Conservation (phyloP, 768 basidiomycete species). For the Lactifluus echinatus region DNA sequence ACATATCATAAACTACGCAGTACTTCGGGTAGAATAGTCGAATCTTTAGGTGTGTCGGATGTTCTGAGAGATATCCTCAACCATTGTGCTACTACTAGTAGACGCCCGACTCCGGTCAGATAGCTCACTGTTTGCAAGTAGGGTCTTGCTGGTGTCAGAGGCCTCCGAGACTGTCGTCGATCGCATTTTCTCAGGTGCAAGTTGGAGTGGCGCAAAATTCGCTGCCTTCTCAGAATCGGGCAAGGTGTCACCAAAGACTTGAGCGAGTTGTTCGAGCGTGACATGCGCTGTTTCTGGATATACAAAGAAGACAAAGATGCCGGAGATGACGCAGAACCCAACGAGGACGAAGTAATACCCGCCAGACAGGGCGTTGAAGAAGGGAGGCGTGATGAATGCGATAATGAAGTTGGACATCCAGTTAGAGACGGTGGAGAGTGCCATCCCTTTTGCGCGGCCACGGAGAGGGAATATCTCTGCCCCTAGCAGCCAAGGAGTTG, state of each 20-base stretch:
- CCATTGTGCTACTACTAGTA: neutral
- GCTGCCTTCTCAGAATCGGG: too few relatives aligned
- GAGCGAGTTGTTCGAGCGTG: conserved; percentile 41
- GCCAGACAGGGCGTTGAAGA: conserved; percentile 42
- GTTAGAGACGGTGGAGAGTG: conserved; percentile 26
- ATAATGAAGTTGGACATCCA: conserved; percentile 34
- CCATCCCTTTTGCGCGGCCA: conserved; percentile 28
- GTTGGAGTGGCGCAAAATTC: neutral
- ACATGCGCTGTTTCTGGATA: conserved; percentile 42
- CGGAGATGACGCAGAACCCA: conserved; percentile 38
- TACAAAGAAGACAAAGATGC: conserved; percentile 37
- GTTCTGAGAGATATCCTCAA: neutral
- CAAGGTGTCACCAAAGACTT: conserved; percentile 41
- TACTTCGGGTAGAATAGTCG: neutral
- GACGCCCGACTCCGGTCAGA: conserved; percentile 1
- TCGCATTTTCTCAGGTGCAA: neutral
- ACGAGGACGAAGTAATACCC: conserved; percentile 46
- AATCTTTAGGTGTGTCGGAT: neutral
- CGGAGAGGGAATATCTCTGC: conserved; percentile 30
- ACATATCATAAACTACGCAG: neutral
- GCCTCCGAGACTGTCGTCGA: neutral
- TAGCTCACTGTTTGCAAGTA: neutral
- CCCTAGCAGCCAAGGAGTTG: conserved; percentile 27
- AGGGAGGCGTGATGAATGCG: conserved; percentile 46
- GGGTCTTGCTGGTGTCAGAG: neutral